These are phyloP conservation scores for Rutidosis leptorrhynchoides DNA, from an alignment of 129 eudicot genomes.

Conservation along the genomic window DNA sequence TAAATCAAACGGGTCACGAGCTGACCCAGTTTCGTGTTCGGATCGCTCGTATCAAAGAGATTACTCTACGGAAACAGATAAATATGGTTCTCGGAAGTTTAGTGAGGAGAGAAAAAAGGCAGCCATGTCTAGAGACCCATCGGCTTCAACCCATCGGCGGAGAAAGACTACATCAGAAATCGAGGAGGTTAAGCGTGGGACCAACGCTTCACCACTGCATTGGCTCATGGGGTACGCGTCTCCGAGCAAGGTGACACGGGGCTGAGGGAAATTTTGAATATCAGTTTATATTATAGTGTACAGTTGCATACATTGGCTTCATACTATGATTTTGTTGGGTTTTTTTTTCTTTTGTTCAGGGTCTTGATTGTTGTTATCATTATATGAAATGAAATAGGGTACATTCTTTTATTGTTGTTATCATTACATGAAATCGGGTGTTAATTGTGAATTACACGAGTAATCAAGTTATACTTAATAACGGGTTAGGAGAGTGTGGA, in stretches of 20 bases:
- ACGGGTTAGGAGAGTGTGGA: too few species aligned
- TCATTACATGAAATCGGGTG: too few species aligned
- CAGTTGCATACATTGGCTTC: conserved; percentile 20
- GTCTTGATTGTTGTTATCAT: conserved; percentile 16
- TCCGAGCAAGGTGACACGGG: conserved; percentile 54
- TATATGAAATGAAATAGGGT: background rate
- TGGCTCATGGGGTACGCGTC: conserved; percentile 90
- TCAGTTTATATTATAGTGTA: conserved; percentile 18
- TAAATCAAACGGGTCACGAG: conserved; percentile 22
- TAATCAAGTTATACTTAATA: too few species aligned
- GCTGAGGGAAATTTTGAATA: conserved; percentile 24
- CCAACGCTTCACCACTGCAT: conserved; percentile 60
- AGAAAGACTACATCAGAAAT: conserved; percentile 45
- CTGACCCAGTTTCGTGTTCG: conserved; percentile 48
- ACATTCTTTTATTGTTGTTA: too few species aligned
- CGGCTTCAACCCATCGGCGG: conserved; percentile 26
- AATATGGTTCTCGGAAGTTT: conserved; percentile 34
- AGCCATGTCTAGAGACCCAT: conserved; percentile 25
- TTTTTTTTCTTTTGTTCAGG: conserved; percentile 13
- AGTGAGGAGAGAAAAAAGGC: conserved; percentile 41
- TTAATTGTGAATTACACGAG: too few species aligned
- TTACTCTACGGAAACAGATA: conserved; percentile 51
- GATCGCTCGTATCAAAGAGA: conserved; percentile 50
- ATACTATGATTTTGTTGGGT: conserved; percentile 35
- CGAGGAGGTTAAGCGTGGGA: conserved; percentile 44